Evolutionary conservation across 306 rosid species (phyloP).

Genomic region (Cucumis sativus): Cucumber_9930_V3 NC_026655.2:23227001-23227500

Average conservation of each 20-base stretch:
- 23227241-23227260: slow-evolving; percentile 8
- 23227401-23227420: slow-evolving; percentile 45
- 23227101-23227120: slow-evolving; percentile 53
- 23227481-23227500: slow-evolving; percentile 85
- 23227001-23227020: slow-evolving; percentile 68
- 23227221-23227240: slow-evolving; percentile 3
- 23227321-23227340: slow-evolving; percentile 77
- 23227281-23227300: slow-evolving; percentile 22
- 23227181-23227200: slow-evolving; percentile 89
- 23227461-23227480: slow-evolving; percentile 69
- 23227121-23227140: slow-evolving; percentile 98
- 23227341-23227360: slow-evolving; percentile 83
- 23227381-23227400: slow-evolving; percentile 69
- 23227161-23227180: slow-evolving; percentile 67
- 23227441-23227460: slow-evolving; percentile 65
- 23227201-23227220: slow-evolving; percentile 81
- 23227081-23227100: slow-evolving; percentile 73
- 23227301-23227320: slow-evolving; percentile 19
- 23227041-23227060: slow-evolving; percentile 71
- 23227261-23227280: background rate
- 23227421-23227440: slow-evolving; percentile 94
- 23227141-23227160: slow-evolving; percentile 81
- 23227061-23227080: slow-evolving; percentile 60
- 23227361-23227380: slow-evolving; percentile 89
- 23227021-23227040: slow-evolving; percentile 64